A percentile compares a stretch with the other conserved stretches of the same genome.
Conservation (phyloP, 140 eudicot species). For the Bidens hawaiensis region DNA sequence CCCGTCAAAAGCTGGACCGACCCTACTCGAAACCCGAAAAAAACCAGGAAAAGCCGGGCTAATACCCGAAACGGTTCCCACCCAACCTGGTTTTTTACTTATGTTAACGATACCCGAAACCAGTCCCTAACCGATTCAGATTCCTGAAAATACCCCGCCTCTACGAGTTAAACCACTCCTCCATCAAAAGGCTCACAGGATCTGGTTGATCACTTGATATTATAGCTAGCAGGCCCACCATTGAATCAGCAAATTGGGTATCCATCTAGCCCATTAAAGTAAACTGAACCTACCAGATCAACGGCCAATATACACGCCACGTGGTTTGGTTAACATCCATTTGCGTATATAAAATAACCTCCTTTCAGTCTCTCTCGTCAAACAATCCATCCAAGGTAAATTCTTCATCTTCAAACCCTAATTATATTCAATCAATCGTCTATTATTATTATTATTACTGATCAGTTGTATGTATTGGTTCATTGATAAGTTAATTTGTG, state of each 20-base stretch:
- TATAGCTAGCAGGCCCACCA: background rate
- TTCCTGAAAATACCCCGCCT: too few species aligned
- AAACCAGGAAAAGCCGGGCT: too few species aligned
- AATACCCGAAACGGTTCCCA: too few species aligned
- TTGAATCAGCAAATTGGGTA: background rate
- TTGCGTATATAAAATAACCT: background rate
- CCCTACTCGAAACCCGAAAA: too few species aligned
- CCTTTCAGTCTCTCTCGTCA: background rate
- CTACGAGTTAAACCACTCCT: too few species aligned
- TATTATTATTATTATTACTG: background rate
- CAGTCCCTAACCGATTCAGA: too few species aligned
- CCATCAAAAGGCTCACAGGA: background rate
- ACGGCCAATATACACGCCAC: constrained; percentile 16
- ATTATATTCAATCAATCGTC: background rate
- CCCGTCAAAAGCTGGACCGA: too few species aligned
- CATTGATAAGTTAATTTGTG: background rate
- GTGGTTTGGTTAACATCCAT: background rate
- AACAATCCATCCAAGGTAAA: constrained; percentile 2
- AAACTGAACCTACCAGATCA: background rate
- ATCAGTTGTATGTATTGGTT: background rate
- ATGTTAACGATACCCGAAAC: too few species aligned
- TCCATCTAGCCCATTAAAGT: background rate
- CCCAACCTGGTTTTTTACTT: too few species aligned
- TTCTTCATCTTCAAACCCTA: background rate
- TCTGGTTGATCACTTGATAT: too few species aligned